Base-by-base conservation (phyloP, 768 basidiomycete species). In the Amanita pallidorosea region DNA sequence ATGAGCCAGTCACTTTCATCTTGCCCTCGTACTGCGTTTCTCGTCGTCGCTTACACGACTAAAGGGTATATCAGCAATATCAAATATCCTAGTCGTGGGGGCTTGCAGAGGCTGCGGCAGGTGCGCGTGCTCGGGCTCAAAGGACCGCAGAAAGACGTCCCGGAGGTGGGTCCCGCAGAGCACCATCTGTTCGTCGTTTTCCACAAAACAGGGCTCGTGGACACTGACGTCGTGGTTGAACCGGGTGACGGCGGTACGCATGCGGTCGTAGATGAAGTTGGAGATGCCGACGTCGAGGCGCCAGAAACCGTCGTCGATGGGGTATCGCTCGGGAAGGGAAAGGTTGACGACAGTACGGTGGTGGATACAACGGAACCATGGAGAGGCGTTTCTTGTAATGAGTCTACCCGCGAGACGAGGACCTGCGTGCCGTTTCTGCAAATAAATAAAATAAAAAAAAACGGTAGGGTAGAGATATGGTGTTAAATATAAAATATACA, bases 351-450 rank as follows among this genome's bases (percentile, higher is more conserved):
- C 73, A 11, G 79, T 76, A 1, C 59, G 2, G 72, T 72, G 41
- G 63, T 60, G 3, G 73, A 67, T 18, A 85, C 61, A 18, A 86
- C 72, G 9, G 74, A 74, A 0, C 85, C 88, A 15, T 71, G 69
- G 5, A 72, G 56, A 11, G 79, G 72, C 2, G 63, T 56, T 45
- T 86, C 80, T 51, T 66, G 63, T 5, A 84, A 63, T 1, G 87
- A 88, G 58, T 88, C 78, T 6, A 73, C 47, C 7, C 73, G 76
- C 4, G 77, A 85, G 17, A 89, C 62, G 4, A 89, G 64, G 1
- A 91, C 74, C 53, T 81, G 79, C 0, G 77, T 78, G 4, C 89
- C 88, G 45, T 77, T 79, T 54, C 88, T 91, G 51, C n/a, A 38
- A 47, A 52, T 12, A 53, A 48, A 13, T 37, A 42, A 46, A 44